phyloP scores from a whole-genome alignment of 768 basidiomycete genomes.

The Naganishia onofrii region DNA sequence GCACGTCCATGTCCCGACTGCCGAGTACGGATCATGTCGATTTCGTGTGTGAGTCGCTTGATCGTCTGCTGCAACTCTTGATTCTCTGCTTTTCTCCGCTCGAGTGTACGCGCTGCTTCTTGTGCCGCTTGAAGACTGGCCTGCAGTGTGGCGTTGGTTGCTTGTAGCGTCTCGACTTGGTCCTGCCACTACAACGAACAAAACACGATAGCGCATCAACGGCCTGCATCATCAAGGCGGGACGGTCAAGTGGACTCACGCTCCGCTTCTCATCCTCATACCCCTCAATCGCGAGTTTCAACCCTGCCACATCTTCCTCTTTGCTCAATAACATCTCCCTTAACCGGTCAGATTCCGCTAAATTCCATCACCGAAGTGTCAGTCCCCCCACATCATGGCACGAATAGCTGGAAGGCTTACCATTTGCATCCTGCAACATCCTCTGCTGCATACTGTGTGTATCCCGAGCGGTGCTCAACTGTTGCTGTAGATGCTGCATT shows the following conservation, averaged over 20 bases:
- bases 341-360: slow-evolving; percentile 15
- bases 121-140: slow-evolving; percentile 12
- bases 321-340: slow-evolving; percentile 12
- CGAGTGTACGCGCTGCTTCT: slow-evolving; percentile 18
- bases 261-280: slow-evolving; percentile 20
- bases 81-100: slow-evolving; percentile 15
- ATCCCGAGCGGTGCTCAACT: slow-evolving; percentile 12
- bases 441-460: slow-evolving; percentile 6
- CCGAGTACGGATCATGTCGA: slow-evolving; percentile 2
- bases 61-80: slow-evolving; percentile 18
- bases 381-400: background rate
- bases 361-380: background rate
- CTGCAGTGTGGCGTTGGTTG: slow-evolving; percentile 16
- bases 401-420: background rate
- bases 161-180: slow-evolving; percentile 19
- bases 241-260: background rate
- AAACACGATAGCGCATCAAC: background rate
- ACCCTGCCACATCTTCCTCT: slow-evolving; percentile 13
- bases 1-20: background rate
- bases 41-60: slow-evolving; percentile 8
- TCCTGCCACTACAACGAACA: background rate
- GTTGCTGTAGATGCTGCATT: slow-evolving; percentile 23
- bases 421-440: slow-evolving; percentile 24
- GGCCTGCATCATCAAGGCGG: no score
- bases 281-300: slow-evolving; percentile 1